phyloP scores from a whole-genome alignment of 805 yeast species.

The Saccharomycopsis fibuligera region DNA sequence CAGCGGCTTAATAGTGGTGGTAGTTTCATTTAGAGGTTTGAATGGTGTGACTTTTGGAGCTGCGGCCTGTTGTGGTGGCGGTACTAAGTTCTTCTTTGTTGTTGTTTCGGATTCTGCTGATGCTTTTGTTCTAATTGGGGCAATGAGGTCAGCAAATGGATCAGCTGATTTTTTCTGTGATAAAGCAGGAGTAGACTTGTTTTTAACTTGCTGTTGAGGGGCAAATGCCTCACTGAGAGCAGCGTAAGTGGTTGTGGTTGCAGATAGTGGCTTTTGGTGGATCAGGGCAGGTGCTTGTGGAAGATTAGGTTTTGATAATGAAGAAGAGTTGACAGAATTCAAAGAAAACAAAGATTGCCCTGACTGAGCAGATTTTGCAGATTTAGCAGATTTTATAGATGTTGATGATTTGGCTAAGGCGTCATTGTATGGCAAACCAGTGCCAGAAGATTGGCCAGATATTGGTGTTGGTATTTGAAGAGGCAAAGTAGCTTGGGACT shows the following conservation, averaged over 20 bases:
- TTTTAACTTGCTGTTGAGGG: background rate
- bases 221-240: background rate
- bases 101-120: background rate
- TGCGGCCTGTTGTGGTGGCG: background rate
- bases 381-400: constrained; percentile 16
- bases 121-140: too few species aligned
- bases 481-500: background rate
- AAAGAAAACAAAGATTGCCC: constrained; percentile 3
- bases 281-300: background rate
- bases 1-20: too few species aligned
- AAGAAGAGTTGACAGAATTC: constrained; percentile 6
- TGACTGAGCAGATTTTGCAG: constrained; percentile 14
- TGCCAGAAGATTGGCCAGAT: constrained; percentile 9
- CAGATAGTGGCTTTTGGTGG: background rate
- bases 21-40: background rate
- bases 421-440: constrained; percentile 7
- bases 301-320: constrained; percentile 7
- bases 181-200: constrained; percentile 9
- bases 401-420: constrained; percentile 6
- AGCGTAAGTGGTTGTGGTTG: background rate
- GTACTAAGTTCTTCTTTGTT: background rate
- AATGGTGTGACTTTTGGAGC: constrained; percentile 5
- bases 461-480: background rate
- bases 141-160: constrained; percentile 18
- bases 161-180: background rate